A percentile compares a stretch with the other conserved stretches of the same genome.
phyloP scores from a whole-genome alignment of 805 yeast species.

The Phaffomyces opuntiae region DNA sequence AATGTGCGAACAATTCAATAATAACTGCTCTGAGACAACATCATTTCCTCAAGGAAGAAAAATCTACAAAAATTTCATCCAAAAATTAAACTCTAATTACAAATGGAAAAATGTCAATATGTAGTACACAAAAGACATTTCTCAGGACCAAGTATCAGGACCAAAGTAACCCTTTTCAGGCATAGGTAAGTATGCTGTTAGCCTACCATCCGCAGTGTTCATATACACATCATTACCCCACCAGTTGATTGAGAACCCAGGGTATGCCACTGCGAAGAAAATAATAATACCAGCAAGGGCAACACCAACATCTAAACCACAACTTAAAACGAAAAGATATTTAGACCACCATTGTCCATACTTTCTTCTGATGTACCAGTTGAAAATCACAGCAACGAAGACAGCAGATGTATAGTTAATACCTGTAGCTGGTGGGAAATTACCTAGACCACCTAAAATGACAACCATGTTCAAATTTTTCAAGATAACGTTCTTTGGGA shows the following conservation, averaged over 20 bases:
- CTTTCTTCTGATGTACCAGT: constrained; percentile 34
- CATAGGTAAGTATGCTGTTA: neutral
- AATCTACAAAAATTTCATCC: no score
- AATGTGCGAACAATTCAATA: no score
- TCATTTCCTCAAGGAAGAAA: no score
- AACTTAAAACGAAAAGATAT: constrained; percentile 44
- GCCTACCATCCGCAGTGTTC: constrained; percentile 30
- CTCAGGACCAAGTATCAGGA: neutral
- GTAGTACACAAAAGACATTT: no score
- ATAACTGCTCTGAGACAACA: no score
- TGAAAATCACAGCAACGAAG: constrained; percentile 32
- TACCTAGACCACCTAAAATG: constrained; percentile 42
- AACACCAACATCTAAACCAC: constrained; percentile 55
- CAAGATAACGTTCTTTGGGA: constrained; percentile 39
- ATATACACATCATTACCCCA: constrained; percentile 53
- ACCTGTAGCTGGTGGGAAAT: constrained; percentile 46
- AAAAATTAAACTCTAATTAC: no score
- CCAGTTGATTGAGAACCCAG: constrained; percentile 42
- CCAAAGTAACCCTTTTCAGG: constrained; percentile 18
- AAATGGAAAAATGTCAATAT: no score
- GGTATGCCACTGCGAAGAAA: constrained; percentile 45
- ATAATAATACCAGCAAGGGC: constrained; percentile 46
- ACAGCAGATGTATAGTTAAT: constrained; percentile 27
- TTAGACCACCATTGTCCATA: constrained; percentile 46
- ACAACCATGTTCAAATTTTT: no score